Evolutionary conservation across 441 rosid genomes (phyloP).

Genomic region (Arabidopsis hybrid): DNA sequence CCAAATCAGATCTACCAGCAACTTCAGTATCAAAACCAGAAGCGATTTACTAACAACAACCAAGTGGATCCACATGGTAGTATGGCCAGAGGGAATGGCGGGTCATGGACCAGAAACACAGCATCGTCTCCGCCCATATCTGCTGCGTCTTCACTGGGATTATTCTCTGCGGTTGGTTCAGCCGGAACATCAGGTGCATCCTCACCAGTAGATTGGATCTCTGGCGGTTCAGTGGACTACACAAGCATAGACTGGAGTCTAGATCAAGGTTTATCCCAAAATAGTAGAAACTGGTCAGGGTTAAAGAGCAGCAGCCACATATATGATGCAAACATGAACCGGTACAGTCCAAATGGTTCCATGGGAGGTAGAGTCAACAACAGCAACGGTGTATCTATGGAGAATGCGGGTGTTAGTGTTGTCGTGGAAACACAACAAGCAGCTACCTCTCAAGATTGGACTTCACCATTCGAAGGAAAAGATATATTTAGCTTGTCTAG

Average conservation of each 20-base stretch:
- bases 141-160: conserved; percentile 85
- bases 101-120: conserved; percentile 59
- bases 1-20: conserved; percentile 67
- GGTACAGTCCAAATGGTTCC: conserved; percentile 51
- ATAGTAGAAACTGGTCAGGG: conserved; percentile 55
- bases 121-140: conserved; percentile 63
- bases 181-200: conserved; percentile 66
- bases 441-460: conserved; percentile 70
- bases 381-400: conserved; percentile 51
- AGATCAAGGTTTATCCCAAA: conserved; percentile 58
- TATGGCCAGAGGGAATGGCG: conserved; percentile 55
- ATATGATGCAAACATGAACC: conserved; percentile 50
- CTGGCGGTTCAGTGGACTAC: conserved; percentile 71
- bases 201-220: conserved; percentile 84
- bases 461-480: conserved; percentile 85
- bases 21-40: conserved; percentile 63
- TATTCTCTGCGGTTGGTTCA: conserved; percentile 74
- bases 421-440: conserved; percentile 50
- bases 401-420: conserved; percentile 43
- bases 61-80: conserved; percentile 59
- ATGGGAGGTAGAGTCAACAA: conserved; percentile 51
- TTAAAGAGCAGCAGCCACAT: conserved; percentile 47
- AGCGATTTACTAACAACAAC: conserved; percentile 53
- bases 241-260: conserved; percentile 86
- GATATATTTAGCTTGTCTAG: conserved; percentile 88